These are phyloP conservation scores for Potentilla sterilis DNA, from an alignment of 306 rosid species.

Conservation along the genomic window DNA sequence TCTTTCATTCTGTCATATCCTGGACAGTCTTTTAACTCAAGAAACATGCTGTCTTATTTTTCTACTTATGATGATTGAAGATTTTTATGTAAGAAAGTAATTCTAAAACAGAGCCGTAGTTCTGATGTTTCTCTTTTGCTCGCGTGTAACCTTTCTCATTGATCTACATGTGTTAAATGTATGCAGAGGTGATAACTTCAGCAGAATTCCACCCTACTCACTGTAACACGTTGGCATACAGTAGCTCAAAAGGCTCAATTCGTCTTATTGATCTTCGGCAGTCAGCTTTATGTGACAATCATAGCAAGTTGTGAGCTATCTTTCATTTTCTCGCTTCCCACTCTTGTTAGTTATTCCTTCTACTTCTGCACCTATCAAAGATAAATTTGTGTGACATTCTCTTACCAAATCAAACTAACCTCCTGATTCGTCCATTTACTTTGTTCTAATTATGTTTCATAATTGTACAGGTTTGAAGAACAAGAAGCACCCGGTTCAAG, in stretches of 20 bases:
- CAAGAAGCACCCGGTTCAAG: constrained; percentile 90
- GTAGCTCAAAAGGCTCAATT: constrained; percentile 98
- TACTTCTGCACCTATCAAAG: neutral
- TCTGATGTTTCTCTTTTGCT: constrained; percentile 7
- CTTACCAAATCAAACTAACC: neutral
- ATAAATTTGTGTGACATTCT: neutral
- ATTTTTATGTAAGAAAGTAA: constrained; percentile 6
- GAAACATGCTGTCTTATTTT: neutral
- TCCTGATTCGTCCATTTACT: neutral
- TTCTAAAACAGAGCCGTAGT: neutral
- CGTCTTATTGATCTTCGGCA: constrained; percentile 96
- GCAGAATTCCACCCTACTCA: constrained; percentile 98
- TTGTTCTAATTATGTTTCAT: neutral
- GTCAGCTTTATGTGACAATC: constrained; percentile 95
- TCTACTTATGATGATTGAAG: neutral
- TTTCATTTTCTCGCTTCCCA: constrained; percentile 3
- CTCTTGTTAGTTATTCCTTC: constrained; percentile 10
- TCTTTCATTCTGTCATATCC: constrained; percentile 4
- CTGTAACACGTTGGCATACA: constrained; percentile 89
- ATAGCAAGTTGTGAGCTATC: constrained; percentile 73
- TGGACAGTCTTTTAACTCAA: neutral
- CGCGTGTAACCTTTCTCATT: neutral
- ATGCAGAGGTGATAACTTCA: constrained; percentile 96
- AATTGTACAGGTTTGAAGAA: constrained; percentile 83
- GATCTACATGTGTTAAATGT: constrained; percentile 21